phyloP scores from a whole-genome alignment of 805 yeast species.

The Sugiyamaella smithiae region DNA sequence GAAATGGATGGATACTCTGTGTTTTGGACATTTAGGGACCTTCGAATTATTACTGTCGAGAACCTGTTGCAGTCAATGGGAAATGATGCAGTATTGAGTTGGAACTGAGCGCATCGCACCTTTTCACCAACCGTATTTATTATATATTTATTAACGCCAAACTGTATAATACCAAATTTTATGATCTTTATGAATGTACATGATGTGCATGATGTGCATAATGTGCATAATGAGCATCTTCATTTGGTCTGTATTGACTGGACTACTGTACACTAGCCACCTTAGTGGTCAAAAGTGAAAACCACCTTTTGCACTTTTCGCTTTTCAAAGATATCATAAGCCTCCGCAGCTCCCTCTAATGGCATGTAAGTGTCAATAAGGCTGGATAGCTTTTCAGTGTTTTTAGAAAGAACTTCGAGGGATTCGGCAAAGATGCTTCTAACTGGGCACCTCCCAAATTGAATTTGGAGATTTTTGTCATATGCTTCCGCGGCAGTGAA shows the following conservation, averaged over 20 bases:
- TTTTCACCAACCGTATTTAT: too few species aligned
- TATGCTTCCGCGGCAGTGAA: conserved; percentile 58
- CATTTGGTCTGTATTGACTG: too few species aligned
- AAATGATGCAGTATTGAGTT: too few species aligned
- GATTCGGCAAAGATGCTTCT: conserved; percentile 56
- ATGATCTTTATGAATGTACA: too few species aligned
- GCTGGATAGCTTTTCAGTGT: conserved; percentile 46
- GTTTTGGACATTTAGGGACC: conserved; percentile 19
- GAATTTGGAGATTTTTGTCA: conserved; percentile 52
- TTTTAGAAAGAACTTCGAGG: conserved; percentile 44
- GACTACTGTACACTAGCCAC: too few species aligned
- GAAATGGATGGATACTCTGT: conserved; percentile 15
- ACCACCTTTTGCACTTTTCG: conserved; percentile 57
- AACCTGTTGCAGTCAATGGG: too few species aligned
- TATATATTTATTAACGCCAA: too few species aligned
- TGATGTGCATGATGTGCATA: too few species aligned
- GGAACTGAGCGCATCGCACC: too few species aligned
- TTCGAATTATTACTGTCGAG: conserved; percentile 17
- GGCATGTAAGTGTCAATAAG: conserved; percentile 50
- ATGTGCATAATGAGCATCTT: too few species aligned
- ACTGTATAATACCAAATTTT: too few species aligned
- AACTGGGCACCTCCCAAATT: conserved; percentile 64
- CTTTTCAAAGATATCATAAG: conserved; percentile 50
- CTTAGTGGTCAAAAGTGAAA: conserved; percentile 28
- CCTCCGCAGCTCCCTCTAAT: conserved; percentile 45